Evolutionary conservation across 2,329 filamentous ascomycete genomes (phyloP).

Genomic region (Ophiosphaerella herpotricha): DNA sequence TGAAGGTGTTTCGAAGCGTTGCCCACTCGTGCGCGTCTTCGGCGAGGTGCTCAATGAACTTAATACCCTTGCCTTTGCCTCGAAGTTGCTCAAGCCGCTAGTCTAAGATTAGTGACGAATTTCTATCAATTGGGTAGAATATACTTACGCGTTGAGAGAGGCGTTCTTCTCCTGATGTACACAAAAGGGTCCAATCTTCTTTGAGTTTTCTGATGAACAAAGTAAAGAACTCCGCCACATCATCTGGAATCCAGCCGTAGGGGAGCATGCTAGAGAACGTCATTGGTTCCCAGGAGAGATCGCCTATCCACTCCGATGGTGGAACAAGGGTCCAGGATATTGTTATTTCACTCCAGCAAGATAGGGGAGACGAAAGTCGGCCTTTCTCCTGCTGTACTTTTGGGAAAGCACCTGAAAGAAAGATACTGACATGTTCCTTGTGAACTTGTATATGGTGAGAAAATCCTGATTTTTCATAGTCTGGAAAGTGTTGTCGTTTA

Average conservation of each 20-base stretch:
- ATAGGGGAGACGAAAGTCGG: not conserved
- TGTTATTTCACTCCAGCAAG: not conserved
- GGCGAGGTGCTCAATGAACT: not conserved
- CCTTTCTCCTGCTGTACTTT: not conserved
- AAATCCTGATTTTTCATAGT: not conserved
- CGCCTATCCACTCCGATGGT: not conserved
- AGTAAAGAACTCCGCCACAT: slow-evolving; percentile 3
- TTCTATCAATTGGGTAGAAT: too few relatives aligned
- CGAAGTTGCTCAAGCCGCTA: slow-evolving; percentile 1
- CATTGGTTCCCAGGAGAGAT: slow-evolving; percentile 1
- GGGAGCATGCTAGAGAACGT: slow-evolving; percentile 7
- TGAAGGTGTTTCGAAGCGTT: slow-evolving; percentile 1
- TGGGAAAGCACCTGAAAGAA: not conserved
- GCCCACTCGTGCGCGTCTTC: slow-evolving; percentile 4
- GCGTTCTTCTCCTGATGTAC: slow-evolving; percentile 1
- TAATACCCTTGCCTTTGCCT: not conserved
- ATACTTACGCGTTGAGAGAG: slow-evolving; percentile 6
- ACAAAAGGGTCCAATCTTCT: not conserved
- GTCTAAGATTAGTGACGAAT: not conserved
- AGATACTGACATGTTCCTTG: not conserved
- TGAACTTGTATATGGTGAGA: not conserved
- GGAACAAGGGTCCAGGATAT: slow-evolving; percentile 6
- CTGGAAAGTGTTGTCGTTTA: not conserved
- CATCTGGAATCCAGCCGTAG: slow-evolving; percentile 10
- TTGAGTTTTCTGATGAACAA: slow-evolving; percentile 2